Base-by-base conservation (phyloP, 2,329 filamentous ascomycete genomes). In the Incumbomyces lentus region DNA sequence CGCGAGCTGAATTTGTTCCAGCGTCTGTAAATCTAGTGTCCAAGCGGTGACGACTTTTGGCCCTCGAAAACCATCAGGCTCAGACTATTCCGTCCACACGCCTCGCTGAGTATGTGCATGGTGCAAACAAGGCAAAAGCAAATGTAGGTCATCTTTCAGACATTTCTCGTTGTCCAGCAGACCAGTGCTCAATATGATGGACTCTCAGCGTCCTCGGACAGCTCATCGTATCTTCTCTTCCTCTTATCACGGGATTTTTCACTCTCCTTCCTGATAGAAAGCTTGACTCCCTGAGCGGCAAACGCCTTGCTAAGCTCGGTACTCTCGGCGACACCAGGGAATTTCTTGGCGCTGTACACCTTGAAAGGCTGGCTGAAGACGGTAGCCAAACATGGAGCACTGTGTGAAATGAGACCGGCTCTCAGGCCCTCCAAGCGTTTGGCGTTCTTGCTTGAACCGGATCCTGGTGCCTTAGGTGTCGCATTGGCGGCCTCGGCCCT, bases 271-370 rank as follows among this genome's bases (percentile, higher is more conserved):
- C 90, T 74, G 46, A 96, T 95, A 0, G 90, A 90, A 18, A 96
- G 95, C 67, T 95, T 95, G 67, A 95, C 94, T 18, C 92, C 92
- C 60, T 98, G 92, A 1, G 78, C 74, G 2, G 92, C 90, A 67
- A 98, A 96, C 51, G 81, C 86, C 65, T 93, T 95, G 73, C 89
- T 95, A 14, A 96, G 70, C 3, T 80, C 68, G 0, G 92, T 98
- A 64, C 85, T 93, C 63, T 96, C 90, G 48, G 94, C 95, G 1
- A 98, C 92, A 34, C 92, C 92, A 0, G 92, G 92, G 65, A 98
- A 98, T 60, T 95, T 95, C 74, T 98, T 98, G 40, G 92, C 92
- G 2, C 86, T 94, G 67, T 84, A 96, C 26, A 98, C 92, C 45
- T 87, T 86, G 71, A 98, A 96, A 2, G 81, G 75, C 3, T 94